Base-by-base conservation (phyloP, 2,329 filamentous ascomycete species). In the Ascochyta pisi region DNA sequence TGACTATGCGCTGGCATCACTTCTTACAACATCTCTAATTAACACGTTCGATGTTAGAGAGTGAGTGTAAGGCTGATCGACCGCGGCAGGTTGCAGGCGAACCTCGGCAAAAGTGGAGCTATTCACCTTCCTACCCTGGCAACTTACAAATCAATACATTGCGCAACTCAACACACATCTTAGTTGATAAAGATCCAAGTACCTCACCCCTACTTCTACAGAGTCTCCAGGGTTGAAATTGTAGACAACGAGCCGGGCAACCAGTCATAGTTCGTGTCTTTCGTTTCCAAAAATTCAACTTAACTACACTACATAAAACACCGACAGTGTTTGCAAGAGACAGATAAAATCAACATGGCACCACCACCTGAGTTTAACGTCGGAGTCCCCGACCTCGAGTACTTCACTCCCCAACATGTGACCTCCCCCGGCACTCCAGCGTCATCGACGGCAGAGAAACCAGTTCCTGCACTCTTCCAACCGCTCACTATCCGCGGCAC, bases 391-490 rank as follows among this genome's bases (percentile, higher is more conserved):
- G 61, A 59, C 45, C 52, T 76, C 35, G 67, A 78, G 10, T 82
- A 79, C 71, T 82, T 79, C 67, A 81, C 79, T 1, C 80, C 79
- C 9, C 63, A 73, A 10, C 80, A 82, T 60, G 50, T 71, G 38
- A 70, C 68, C 13, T 74, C 73, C 4, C 78, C 80, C 5, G 79
- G 79, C 15, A 78, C 66, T 2, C 65, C 66, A 4, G 31, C 49
- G 10, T 45, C 57, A n/a, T 41, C 43, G 15, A 38, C 43, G 23
- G 57, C 56, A 33, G 51, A 56, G 34, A 58, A 61, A 34, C 31
- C 22, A 0, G 54, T 62, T 3, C 73, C 74, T 0, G 75, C 66
- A 1, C 68, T 76, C 39, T 76, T 76, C 59, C 73, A 53, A 10
- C 71, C 74, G 5, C 67, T 76, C 24, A 70, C 64, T n/a, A 76